Evolutionary conservation across 495 filamentous ascomycete genomes (phyloP), one percentile per base, ranked within the genome.

Genomic region (Xylaria grammica): DNA sequence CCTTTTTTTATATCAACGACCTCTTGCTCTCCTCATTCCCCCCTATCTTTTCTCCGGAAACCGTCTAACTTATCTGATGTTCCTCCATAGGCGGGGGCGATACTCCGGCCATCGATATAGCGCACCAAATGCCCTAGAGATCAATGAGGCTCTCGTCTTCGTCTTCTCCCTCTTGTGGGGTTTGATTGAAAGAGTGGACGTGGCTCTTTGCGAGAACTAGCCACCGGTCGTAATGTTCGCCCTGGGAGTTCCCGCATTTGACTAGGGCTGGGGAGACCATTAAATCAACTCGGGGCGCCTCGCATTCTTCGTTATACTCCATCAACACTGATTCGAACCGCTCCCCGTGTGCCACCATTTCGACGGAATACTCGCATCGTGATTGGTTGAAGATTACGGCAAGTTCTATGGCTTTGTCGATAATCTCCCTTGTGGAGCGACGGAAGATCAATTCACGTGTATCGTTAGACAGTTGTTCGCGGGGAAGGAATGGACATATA

Each of bases 351-450:
- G 1, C 3, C 15, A 58, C 54, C 15, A 1, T 6, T 1, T 7
- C 4, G 15, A 58, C 11, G 5, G 5, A 2, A 26, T 58, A 58
- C 9, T 17, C 0, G n/a, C 54, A 58, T 45, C 54, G 54, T 22
- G 54, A 58, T 58, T 32, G 38, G n/a, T 58, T 58, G 54, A 58
- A 58, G 26, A 58, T 45, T 2, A 58, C 38, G 8, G 54, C 54
- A 9, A 58, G 38, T 3, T 58, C 26, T 15, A 58, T 44, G 5
- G 54, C 54, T 30, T 45, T 45, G 15, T 45, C 54, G 7, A 45
- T 15, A 5, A 58, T 58, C 5, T 24, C 34, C 4, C n/a, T 22
- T 3, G 30, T 7, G 8, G 20, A 29, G 38, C 38, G 54, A 0
- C 15, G 6, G 4, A 58, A 44, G 3, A 45, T 44, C 1, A 10